Base-by-base conservation (phyloP, 805 yeast species). In the Candida maesae region DNA sequence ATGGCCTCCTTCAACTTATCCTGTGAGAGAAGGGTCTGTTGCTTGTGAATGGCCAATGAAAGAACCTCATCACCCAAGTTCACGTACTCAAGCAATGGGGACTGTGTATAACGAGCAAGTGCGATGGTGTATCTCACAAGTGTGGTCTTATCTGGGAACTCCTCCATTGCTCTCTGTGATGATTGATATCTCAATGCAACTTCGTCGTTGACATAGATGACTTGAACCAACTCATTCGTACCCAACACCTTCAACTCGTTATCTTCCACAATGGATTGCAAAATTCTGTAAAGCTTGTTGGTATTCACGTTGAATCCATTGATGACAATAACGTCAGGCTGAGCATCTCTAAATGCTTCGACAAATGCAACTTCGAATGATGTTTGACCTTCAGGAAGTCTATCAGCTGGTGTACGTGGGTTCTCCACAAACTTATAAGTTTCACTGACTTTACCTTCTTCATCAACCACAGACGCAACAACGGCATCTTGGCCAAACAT, bases 61-160 rank as follows among this genome's bases (percentile, higher is more conserved):
- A 76, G 64, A 28, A 91, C 72, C 47, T 87, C 88, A n/a, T 78
- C 81, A 19, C 81, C 83, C 38, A 93, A 68, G 6, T 88, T 76
- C 43, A 90, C 79, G 59, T 90, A 93, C 63, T 93, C 99, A 53
- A 86, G 64, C 44, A 93, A 60, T n/a, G 99, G 99, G 41, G 86
- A 84, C 64, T 93, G 99, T 42, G 85, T 76, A 59, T 87, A 93
- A 51, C 98, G 80, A 9, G 95, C 98, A 48, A 91, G 70, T 9
- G 88, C 96, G 47, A 90, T 79, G 63, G 93, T 82, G 65, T 91
- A 93, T 54, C 84, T 79, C 11, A 81, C 81, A 46, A 89, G 71
- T 2, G 85, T 73, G 2, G 96, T 80, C 48, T 85, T 84, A 58
- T 86, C 95, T 9, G 95, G 80, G 57, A 84, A 85, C 60, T 93